A percentile compares a stretch with the other conserved stretches of the same genome.
Conservation (phyloP, 2,329 filamentous ascomycete genomes). For the Fusarium papillatum region DNA sequence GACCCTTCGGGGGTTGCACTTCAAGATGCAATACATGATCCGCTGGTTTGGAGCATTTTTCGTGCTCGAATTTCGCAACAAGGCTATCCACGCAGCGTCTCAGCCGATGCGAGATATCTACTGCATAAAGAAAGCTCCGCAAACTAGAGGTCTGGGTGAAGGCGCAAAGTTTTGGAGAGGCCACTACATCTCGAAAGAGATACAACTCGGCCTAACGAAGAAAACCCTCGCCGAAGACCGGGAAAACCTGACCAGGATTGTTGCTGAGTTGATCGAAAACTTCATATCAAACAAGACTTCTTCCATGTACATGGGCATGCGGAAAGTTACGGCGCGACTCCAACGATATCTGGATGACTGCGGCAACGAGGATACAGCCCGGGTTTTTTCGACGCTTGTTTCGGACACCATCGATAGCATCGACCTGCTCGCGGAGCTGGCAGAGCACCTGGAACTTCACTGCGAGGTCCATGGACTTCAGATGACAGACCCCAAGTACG, state of each 20-base stretch:
- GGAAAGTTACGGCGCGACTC: conserved; percentile 32
- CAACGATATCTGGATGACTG: conserved; percentile 33
- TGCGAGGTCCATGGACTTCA: neutral
- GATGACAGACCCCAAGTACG: neutral
- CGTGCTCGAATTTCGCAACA: conserved; percentile 38
- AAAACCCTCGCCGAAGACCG: conserved; percentile 5
- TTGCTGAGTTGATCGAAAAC: conserved; percentile 39
- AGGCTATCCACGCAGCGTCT: conserved; percentile 37
- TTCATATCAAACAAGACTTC: conserved; percentile 30
- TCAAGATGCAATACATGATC: conserved; percentile 8
- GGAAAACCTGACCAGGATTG: conserved; percentile 15
- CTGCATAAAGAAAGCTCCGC: neutral
- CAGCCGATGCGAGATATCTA: conserved; percentile 30
- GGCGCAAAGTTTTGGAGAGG: conserved; percentile 2
- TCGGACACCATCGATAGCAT: conserved; percentile 35
- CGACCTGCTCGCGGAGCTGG: conserved; percentile 37
- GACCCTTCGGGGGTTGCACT: neutral
- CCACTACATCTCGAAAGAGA: conserved; percentile 3
- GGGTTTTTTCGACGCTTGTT: conserved; percentile 37
- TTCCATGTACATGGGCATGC: conserved; percentile 29
- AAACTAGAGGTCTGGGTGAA: neutral
- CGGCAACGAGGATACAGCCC: conserved; percentile 13
- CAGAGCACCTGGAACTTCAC: conserved; percentile 32
- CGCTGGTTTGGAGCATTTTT: conserved; percentile 35
- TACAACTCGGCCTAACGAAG: conserved; percentile 1